Percentiles rank a stretch among this genome's conserved stretches.
Evolutionary conservation across 2,329 filamentous ascomycete genomes (phyloP).

Genomic region (Sclerotinia trifoliorum): DNA sequence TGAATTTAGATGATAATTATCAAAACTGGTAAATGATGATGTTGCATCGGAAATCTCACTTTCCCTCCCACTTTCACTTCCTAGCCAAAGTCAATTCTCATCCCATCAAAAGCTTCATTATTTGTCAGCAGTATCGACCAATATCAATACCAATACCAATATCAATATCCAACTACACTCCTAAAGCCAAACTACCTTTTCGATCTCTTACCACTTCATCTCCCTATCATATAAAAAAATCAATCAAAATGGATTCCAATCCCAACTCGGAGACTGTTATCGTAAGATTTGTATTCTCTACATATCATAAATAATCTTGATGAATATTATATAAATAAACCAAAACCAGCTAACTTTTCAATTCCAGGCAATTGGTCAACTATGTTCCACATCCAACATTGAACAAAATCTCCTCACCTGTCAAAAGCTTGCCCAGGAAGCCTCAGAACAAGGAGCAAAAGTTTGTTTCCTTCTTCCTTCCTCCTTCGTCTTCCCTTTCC

Average conservation of each 20-base stretch:
- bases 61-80: slow-evolving; percentile 7
- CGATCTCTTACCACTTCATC: background rate
- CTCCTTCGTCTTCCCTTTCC: background rate
- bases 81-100: slow-evolving; percentile 36
- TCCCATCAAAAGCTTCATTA: background rate
- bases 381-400: slow-evolving; percentile 79
- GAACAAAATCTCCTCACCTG: slow-evolving; percentile 78
- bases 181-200: background rate
- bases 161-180: background rate
- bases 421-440: slow-evolving; percentile 67
- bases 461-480: slow-evolving; percentile 45
- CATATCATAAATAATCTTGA: too few species aligned
- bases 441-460: slow-evolving; percentile 74
- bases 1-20: background rate
- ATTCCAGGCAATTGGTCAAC: slow-evolving; percentile 72
- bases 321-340: too few species aligned
- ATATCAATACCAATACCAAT: background rate
- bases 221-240: background rate
- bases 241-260: background rate
- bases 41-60: slow-evolving; percentile 5
- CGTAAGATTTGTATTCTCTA: slow-evolving; percentile 1
- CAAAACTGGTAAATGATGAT: background rate
- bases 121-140: slow-evolving; percentile 22
- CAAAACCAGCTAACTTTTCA: too few species aligned
- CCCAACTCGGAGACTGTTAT: slow-evolving; percentile 8